Conservation (phyloP, 2,329 filamentous ascomycete genomes). For the Colletotrichum cordylinicola region DNA sequence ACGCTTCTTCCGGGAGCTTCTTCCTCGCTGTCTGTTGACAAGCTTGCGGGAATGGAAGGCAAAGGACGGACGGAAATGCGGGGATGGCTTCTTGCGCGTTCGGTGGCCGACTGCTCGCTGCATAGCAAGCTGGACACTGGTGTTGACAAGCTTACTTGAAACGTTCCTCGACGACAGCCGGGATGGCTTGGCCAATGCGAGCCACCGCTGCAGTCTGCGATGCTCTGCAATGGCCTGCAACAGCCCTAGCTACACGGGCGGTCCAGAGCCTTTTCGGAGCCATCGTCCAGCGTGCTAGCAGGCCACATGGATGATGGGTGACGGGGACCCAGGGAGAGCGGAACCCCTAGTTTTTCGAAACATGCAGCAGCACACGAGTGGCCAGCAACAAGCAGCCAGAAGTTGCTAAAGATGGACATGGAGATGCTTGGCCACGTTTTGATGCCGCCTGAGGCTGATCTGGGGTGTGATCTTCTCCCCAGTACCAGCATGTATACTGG, state of each 20-base stretch:
- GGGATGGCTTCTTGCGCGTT: conserved; percentile 1
- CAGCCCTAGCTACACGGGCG: background rate
- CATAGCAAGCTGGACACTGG: background rate
- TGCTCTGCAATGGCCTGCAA: background rate
- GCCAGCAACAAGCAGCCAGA: background rate
- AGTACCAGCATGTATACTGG: too few species aligned
- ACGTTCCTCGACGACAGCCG: conserved; percentile 1
- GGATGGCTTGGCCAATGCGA: conserved; percentile 8
- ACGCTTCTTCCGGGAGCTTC: background rate
- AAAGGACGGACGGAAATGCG: background rate
- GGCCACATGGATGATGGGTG: background rate
- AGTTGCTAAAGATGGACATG: conserved; percentile 20
- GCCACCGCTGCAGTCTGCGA: background rate
- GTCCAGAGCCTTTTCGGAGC: background rate
- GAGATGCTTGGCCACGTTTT: conserved; percentile 22
- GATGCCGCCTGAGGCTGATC: conserved; percentile 17
- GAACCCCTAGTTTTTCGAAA: conserved; percentile 20
- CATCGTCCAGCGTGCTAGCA: background rate
- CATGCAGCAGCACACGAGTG: background rate
- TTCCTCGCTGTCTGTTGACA: background rate
- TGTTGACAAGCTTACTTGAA: conserved; percentile 4
- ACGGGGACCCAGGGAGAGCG: background rate
- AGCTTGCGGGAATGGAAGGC: background rate
- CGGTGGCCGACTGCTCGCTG: background rate
- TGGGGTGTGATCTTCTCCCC: too few species aligned